Conservation (phyloP, 2,329 filamentous ascomycete genomes). For the Fusarium pseudograminearum region DNA sequence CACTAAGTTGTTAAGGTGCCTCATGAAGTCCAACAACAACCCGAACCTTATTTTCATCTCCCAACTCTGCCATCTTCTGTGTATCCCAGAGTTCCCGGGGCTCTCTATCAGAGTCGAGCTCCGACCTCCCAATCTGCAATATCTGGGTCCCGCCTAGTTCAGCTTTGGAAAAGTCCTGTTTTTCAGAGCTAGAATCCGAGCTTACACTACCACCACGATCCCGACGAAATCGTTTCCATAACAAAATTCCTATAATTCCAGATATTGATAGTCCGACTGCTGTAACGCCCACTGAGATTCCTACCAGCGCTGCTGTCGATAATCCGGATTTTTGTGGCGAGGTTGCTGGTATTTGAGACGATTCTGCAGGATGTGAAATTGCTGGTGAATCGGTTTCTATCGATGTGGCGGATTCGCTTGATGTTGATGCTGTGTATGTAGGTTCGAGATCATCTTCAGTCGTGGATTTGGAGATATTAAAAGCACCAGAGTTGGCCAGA, state of each 20-base stretch:
- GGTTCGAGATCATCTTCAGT: neutral
- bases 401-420: neutral
- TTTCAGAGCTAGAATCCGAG: neutral
- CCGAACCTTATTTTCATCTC: slow-evolving; percentile 10
- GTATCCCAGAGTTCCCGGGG: slow-evolving; percentile 16
- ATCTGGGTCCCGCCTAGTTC: neutral
- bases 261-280: neutral
- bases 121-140: slow-evolving; percentile 7
- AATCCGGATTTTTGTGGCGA: rapidly evolving
- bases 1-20: neutral
- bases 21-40: slow-evolving; percentile 10
- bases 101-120: neutral
- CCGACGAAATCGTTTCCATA: neutral
- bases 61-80: neutral
- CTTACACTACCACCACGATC: neutral
- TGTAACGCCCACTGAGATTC: slow-evolving; percentile 13
- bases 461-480: neutral
- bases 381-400: neutral
- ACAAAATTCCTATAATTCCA: neutral
- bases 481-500: neutral
- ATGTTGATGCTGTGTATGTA: neutral
- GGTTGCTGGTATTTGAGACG: neutral
- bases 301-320: neutral
- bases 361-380: neutral
- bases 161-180: neutral